Evolutionary conservation across 2,329 filamentous ascomycete species (phyloP).

Genomic region (Hymenoscyphus repandus): DNA sequence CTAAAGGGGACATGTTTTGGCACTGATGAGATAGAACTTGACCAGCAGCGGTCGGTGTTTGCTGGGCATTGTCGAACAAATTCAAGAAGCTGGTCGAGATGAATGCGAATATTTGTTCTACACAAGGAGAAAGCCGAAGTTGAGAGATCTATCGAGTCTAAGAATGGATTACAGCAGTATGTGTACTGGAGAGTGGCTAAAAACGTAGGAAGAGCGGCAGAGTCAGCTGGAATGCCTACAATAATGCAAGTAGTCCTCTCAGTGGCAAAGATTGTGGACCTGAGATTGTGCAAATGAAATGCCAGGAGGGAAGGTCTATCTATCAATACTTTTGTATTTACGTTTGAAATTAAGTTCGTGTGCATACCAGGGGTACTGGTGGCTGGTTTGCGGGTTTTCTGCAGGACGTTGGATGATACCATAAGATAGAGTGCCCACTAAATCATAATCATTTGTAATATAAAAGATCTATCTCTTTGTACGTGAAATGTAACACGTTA

Average conservation of each 20-base stretch:
- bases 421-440: too few relatives aligned
- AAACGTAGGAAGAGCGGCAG: conserved; percentile 46
- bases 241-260: conserved; percentile 22
- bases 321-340: conserved; percentile 24
- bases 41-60: too few relatives aligned
- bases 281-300: conserved; percentile 22
- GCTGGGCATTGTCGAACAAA: conserved; percentile 76
- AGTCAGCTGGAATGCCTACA: conserved; percentile 31
- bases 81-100: conserved; percentile 83
- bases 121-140: conserved; percentile 61
- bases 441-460: too few relatives aligned
- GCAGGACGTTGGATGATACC: too few relatives aligned
- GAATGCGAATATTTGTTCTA: conserved; percentile 83
- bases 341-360: too few relatives aligned
- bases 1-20: too few relatives aligned
- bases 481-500: too few relatives aligned
- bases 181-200: conserved; percentile 31
- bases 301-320: conserved; percentile 30
- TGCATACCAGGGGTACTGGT: too few relatives aligned
- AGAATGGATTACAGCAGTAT: conserved; percentile 63
- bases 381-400: too few relatives aligned
- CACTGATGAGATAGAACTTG: too few relatives aligned
- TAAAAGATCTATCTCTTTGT: too few relatives aligned
- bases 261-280: conserved; percentile 23
- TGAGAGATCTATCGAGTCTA: conserved; percentile 62